Percentiles rank a stretch among this genome's conserved stretches.
These are phyloP conservation scores for Pythium phragmiticola DNA, from an alignment of 352 stramenopile genomes.

Conservation along the genomic window DNA sequence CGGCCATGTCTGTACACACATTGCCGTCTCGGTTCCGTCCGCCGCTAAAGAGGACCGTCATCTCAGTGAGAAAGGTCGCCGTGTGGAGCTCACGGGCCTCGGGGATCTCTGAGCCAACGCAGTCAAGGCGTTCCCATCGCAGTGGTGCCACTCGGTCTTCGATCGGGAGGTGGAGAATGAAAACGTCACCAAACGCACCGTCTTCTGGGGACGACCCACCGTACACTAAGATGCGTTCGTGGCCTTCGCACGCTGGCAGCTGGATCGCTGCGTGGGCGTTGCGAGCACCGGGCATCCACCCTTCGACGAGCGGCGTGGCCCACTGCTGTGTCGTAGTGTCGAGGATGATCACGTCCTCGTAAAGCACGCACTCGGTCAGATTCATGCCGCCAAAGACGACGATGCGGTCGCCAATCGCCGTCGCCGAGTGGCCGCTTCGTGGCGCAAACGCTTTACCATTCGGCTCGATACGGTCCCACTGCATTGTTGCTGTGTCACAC, in stretches of 20 bases:
- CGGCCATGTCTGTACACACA: slow-evolving; percentile 59
- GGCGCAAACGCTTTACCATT: slow-evolving; percentile 28
- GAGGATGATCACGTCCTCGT: slow-evolving; percentile 58
- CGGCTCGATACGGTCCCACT: neutral
- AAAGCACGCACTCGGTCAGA: slow-evolving; percentile 36
- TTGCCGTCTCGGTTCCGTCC: slow-evolving; percentile 50
- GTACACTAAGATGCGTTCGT: slow-evolving; percentile 46
- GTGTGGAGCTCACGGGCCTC: slow-evolving; percentile 56
- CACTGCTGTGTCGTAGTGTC: slow-evolving; percentile 41
- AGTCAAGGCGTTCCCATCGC: slow-evolving; percentile 35
- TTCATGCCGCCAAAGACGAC: slow-evolving; percentile 70
- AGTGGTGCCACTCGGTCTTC: slow-evolving; percentile 15
- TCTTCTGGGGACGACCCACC: slow-evolving; percentile 60
- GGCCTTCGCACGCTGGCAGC: slow-evolving; percentile 16
- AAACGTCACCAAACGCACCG: slow-evolving; percentile 53
- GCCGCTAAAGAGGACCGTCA: slow-evolving; percentile 41
- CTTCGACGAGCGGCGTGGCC: slow-evolving; percentile 33
- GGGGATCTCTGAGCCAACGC: slow-evolving; percentile 21
- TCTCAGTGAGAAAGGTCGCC: slow-evolving; percentile 23
- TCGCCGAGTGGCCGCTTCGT: slow-evolving; percentile 61
- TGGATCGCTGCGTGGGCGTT: slow-evolving; percentile 60
- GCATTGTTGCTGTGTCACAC: neutral
- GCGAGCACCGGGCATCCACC: slow-evolving; percentile 38
- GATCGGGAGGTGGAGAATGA: slow-evolving; percentile 42
- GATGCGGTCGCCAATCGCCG: slow-evolving; percentile 42